Percentiles rank a stretch among this genome's conserved stretches.
These are phyloP conservation scores for Plasmodium knowlesi DNA, from an alignment of 169 alveolate species.

Conservation along the genomic window DNA sequence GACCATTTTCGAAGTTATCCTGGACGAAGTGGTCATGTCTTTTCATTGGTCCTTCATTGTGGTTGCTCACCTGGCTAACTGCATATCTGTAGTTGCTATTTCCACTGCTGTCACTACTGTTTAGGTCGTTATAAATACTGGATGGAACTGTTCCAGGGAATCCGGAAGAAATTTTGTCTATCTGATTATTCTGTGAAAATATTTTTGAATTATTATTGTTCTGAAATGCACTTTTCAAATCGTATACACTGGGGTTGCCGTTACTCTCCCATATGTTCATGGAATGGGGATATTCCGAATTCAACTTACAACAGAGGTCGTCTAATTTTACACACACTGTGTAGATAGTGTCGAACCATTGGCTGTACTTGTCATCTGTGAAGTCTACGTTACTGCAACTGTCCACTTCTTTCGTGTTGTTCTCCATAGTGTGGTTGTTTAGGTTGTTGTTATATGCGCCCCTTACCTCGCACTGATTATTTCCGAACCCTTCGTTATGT, in stretches of 20 bases:
- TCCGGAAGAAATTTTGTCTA: not conserved
- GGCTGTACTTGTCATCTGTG: conserved; percentile 34
- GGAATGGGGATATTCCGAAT: conserved; percentile 75
- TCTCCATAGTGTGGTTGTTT: not conserved
- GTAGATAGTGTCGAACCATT: conserved; percentile 80
- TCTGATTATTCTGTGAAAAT: not conserved
- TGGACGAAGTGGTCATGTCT: not conserved
- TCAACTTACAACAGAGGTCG: conserved; percentile 77
- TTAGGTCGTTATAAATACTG: not conserved
- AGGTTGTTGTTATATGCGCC: not conserved
- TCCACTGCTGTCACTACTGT: not conserved
- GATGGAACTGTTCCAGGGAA: not conserved
- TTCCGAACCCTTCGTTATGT: not conserved
- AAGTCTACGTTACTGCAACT: not conserved
- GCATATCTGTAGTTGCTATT: not conserved
- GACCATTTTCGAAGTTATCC: not conserved
- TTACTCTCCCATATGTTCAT: conserved; percentile 76
- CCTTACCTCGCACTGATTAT: not conserved
- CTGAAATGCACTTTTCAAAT: conserved; percentile 21
- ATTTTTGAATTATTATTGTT: not conserved
- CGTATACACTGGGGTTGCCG: conserved; percentile 12
- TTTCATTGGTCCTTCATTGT: not conserved
- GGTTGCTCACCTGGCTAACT: not conserved
- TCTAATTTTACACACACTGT: conserved; percentile 78
- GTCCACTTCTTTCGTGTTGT: not conserved